These are phyloP conservation scores for Colletotrichum zoysiae DNA, from an alignment of 2,329 filamentous ascomycete genomes.

Conservation along the genomic window DNA sequence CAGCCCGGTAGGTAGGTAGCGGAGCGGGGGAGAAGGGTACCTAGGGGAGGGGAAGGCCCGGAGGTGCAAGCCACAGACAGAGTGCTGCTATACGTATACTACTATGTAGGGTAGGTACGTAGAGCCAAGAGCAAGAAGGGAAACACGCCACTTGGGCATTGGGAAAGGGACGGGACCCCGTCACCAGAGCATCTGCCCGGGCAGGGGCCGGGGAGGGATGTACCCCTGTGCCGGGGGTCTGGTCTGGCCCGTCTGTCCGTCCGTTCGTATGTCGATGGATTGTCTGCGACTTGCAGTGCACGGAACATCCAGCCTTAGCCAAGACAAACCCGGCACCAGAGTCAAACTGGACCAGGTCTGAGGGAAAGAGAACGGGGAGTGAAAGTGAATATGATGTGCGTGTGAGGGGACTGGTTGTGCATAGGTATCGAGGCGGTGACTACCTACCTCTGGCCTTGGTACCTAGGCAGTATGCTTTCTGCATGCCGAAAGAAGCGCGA, in stretches of 20 bases:
- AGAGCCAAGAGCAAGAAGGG: constrained; percentile 2
- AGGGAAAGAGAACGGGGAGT: neutral
- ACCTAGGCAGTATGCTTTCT: neutral
- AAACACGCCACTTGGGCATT: neutral
- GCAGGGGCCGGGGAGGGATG: neutral
- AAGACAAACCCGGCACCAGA: constrained; percentile 24
- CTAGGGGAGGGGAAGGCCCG: neutral
- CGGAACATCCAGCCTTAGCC: constrained; percentile 31
- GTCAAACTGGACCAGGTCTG: constrained; percentile 15
- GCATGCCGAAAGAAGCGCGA: neutral
- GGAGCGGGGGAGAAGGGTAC: neutral
- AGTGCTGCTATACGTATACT: too few species aligned
- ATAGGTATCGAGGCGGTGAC: neutral
- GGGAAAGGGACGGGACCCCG: constrained; percentile 2
- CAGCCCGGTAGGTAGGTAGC: constrained; percentile 13
- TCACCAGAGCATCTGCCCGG: constrained; percentile 13
- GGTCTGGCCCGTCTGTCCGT: neutral
- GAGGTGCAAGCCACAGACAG: neutral
- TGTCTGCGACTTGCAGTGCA: constrained; percentile 14
- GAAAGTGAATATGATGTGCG: constrained; percentile 25
- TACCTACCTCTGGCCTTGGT: too few species aligned
- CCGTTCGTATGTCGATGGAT: neutral
- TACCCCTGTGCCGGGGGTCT: neutral
- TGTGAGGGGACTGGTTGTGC: constrained; percentile 21
- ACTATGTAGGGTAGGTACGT: neutral